Base-by-base conservation (phyloP, 257 asterid genomes). In the Przewalskia tangutica region DNA sequence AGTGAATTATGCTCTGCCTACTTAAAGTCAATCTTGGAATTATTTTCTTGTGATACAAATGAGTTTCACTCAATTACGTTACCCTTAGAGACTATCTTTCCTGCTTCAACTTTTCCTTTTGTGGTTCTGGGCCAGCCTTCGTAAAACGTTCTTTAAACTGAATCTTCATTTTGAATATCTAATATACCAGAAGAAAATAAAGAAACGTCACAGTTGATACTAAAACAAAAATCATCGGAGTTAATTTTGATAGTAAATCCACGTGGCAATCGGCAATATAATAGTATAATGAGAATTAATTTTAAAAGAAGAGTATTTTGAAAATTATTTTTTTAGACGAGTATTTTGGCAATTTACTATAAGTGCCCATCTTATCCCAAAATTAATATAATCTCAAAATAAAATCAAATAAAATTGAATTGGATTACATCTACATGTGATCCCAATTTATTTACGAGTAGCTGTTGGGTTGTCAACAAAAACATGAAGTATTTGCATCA, bases 361-460 rank as follows among this genome's bases (percentile, higher is more conserved):
- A n/a, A n/a, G n/a, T n/a, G n/a, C 34, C 10, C 17, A 78, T 58
- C 82, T 62, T 80, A 80, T 80, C 77, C 73, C 36, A 12, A 76
- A 79, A 56, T 46, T 79, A 40, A 59, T 11, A 42, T 40, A 17
- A 17, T 70, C 34, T 18, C 77, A 70, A 70, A 42, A 70, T 70
- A 13, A 20, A 68, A 42, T 11, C 9, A 5, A 5, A 20, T 6
- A 18, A 71, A 71, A 71, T 32, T 42, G 3, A 0, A 50, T 73
- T 2, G 1, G 13, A 4, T 9, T 71, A 18, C 58, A 32, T 11
- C 18, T 71, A 71, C 84, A 73, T 73, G 81, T 71, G 63, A 82
- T 20, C 4, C 8, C 40, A 82, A 73, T 82, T 82, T 42, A 73
- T 27, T 67, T 73, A 73, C 23, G 0, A 12, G 79, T 48, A 46